A percentile compares a stretch with the other conserved stretches of the same genome.
Conservation (phyloP, 2,329 filamentous ascomycete species). For the Colletotrichum sp. region DNA sequence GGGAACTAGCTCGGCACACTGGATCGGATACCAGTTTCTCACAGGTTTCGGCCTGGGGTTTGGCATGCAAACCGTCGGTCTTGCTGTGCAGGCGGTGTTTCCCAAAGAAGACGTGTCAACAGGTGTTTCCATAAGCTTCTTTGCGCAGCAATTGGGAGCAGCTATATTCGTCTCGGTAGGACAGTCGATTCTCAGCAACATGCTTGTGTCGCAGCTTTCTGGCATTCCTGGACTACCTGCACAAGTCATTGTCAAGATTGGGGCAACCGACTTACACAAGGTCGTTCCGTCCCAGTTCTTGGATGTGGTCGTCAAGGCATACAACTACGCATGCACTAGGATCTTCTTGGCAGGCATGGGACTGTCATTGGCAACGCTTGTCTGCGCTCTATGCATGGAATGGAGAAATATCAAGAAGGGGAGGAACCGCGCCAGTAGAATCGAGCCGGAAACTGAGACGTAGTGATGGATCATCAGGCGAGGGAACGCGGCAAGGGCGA, state of each 20-base stretch:
- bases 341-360: constrained; percentile 69
- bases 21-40: constrained; percentile 66
- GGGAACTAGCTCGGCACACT: constrained; percentile 51
- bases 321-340: constrained; percentile 67
- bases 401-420: constrained; percentile 72
- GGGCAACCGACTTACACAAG: constrained; percentile 65
- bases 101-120: constrained; percentile 57
- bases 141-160: constrained; percentile 64
- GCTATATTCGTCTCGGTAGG: constrained; percentile 64
- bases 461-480: not conserved
- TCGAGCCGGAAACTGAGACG: not conserved
- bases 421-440: not conserved
- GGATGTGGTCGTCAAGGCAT: constrained; percentile 62
- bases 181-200: constrained; percentile 56
- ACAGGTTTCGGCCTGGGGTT: constrained; percentile 64
- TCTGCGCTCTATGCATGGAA: constrained; percentile 64
- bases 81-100: constrained; percentile 62
- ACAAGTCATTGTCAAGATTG: constrained; percentile 47
- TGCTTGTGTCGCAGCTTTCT: constrained; percentile 44
- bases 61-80: constrained; percentile 61
- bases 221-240: constrained; percentile 49
- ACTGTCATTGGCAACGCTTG: constrained; percentile 58
- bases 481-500: not conserved
- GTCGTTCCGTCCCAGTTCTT: constrained; percentile 56
- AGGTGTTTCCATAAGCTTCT: constrained; percentile 62